Evolutionary conservation across 192 early-diverging fungal genomes (phyloP), one percentile per base, ranked within the genome.

Genomic region (Coemansia sp.): DNA sequence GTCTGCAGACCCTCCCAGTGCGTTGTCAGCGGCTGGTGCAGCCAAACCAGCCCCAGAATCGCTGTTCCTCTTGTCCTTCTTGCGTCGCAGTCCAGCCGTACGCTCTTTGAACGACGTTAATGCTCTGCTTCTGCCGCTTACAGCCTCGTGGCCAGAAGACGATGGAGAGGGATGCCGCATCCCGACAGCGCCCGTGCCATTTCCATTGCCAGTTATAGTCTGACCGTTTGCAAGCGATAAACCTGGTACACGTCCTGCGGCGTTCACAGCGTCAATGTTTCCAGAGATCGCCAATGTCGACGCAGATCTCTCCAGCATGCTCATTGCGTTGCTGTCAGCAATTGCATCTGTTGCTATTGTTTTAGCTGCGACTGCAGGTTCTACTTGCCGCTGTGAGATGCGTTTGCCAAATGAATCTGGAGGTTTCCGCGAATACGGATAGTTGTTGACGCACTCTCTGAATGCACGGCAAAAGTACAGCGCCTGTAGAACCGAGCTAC

Each of bases 401-500:
- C 56, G 55, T 12, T 67, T 8, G 58, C 57, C 55, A 14, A 62
- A 51, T 9, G 48, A 26, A 9, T 38, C 48, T 6, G 79, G 74
- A 51, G 56, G 60, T 30, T 60, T 68, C 48, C 63, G 64, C 21
- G 88, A 87, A 45, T 88, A 87, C 14, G 88, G 89, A 68, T 91
- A 96, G 66, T 85, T 85, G 72, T 90, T 81, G 20, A 98, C 90
- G 69, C 92, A 95, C 76, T 97, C 92, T 62, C 97, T 91, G 70
- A 99, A 99, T 0, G 95, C 92, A 52, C 88, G 86, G 76, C 96
- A 96, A 71, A 92, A 95, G 80, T 98, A 99, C 60, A 99, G 86
- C 18, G 94, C 93, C 84, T 99, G 96, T 4, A 99, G 78, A 12
- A 99, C 91, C 6, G 95, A 97, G 81, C 97, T 99, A 68, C 92